Conservation (phyloP, 2,329 filamentous ascomycete genomes). For the Phyllosticta citrichinensis region DNA sequence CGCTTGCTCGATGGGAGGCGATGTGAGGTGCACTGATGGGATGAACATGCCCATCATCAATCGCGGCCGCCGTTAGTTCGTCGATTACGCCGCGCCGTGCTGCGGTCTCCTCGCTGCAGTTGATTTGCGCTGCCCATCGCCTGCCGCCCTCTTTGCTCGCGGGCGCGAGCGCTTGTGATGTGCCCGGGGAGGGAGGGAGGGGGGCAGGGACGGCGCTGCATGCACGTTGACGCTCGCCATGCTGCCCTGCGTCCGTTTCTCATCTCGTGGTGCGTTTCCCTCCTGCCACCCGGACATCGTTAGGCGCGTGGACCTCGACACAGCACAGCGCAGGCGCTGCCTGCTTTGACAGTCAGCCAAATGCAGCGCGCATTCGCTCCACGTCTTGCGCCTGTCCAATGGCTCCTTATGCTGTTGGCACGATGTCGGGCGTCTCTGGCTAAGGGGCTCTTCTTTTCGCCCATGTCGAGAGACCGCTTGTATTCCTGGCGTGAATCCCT, state of each 20-base stretch:
- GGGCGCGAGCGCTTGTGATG: not conserved
- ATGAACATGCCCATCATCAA: not conserved
- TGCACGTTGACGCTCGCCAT: not conserved
- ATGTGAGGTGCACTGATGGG: not conserved
- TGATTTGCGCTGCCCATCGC: not conserved
- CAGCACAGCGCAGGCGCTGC: too few species aligned
- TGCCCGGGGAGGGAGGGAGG: too few species aligned
- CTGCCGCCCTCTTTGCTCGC: not conserved
- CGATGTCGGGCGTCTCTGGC: not conserved
- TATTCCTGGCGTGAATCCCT: not conserved
- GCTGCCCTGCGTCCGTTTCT: not conserved
- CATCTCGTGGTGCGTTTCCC: not conserved
- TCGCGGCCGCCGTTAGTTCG: not conserved
- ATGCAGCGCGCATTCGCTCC: too few species aligned
- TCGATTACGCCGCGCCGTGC: not conserved
- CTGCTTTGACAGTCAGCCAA: too few species aligned
- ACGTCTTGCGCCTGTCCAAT: too few species aligned
- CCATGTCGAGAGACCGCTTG: not conserved
- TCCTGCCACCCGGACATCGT: too few species aligned
- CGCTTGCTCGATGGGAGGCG: not conserved
- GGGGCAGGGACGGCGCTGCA: not conserved
- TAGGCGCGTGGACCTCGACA: too few species aligned
- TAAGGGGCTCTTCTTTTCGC: not conserved
- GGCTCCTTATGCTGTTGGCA: too few species aligned
- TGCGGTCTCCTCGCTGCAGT: not conserved